Conservation (phyloP, 2,329 filamentous ascomycete genomes). For the Fonsecaea multimorphosa region DNA sequence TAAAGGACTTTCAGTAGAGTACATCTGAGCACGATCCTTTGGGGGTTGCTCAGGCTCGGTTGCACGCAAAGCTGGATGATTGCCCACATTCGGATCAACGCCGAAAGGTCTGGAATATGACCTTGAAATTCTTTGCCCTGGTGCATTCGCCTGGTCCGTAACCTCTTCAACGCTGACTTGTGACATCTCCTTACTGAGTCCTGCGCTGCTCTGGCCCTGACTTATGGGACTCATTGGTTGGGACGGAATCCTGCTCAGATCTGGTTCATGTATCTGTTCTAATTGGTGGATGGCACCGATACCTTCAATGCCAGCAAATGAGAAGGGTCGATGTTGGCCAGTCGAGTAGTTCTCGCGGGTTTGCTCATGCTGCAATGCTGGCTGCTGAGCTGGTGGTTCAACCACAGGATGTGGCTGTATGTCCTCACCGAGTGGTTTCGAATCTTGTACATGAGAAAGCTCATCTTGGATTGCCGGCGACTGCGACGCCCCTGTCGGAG, state of each 20-base stretch:
- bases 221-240: constrained; percentile 33
- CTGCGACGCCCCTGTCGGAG: neutral
- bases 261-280: neutral
- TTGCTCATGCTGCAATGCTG: neutral
- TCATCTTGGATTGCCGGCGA: constrained; percentile 16
- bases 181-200: constrained; percentile 31
- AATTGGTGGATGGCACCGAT: constrained; percentile 22
- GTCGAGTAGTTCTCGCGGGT: neutral
- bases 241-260: constrained; percentile 18
- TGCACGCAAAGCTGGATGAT: constrained; percentile 28
- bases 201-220: constrained; percentile 26
- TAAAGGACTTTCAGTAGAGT: constrained; percentile 33
- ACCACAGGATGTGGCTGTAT: neutral
- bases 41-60: constrained; percentile 19
- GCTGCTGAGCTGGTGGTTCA: constrained; percentile 3
- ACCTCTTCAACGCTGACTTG: constrained; percentile 35
- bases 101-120: constrained; percentile 35
- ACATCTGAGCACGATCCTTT: constrained; percentile 28
- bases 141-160: constrained; percentile 20
- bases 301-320: constrained; percentile 29
- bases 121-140: constrained; percentile 20
- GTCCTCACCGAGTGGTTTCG: neutral
- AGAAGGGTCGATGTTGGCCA: constrained; percentile 26
- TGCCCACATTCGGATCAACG: constrained; percentile 25
- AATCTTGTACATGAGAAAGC: neutral